Evolutionary conservation across 306 rosid species (phyloP).

Genomic region (Senna tora): DNA sequence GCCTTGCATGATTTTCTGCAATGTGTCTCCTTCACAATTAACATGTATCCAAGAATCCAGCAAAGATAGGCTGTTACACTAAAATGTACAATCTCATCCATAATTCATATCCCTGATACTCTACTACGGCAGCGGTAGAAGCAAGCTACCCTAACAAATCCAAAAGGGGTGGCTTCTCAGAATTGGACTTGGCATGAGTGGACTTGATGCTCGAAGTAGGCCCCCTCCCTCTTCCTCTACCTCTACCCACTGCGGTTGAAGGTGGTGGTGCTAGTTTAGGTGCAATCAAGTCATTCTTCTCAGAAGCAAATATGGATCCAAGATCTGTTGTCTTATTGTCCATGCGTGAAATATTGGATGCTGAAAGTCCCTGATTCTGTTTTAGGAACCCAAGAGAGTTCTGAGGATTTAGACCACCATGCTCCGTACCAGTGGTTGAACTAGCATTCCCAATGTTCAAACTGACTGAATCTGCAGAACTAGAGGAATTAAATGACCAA

Average conservation of each 20-base stretch:
- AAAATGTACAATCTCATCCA: conserved; percentile 45
- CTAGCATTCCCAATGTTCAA: conserved; percentile 58
- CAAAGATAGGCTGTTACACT: conserved; percentile 40
- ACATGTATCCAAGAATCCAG: conserved; percentile 47
- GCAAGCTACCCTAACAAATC: conserved; percentile 74
- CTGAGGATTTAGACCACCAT: conserved; percentile 49
- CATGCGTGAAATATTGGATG: conserved; percentile 46
- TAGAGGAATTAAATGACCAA: conserved; percentile 64
- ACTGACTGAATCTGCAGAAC: conserved; percentile 43
- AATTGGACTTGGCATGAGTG: conserved; percentile 55
- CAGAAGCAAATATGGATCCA: conserved; percentile 81
- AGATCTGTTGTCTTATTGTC: conserved; percentile 62
- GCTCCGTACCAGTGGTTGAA: conserved; percentile 44
- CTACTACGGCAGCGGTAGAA: conserved; percentile 12
- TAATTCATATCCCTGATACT: conserved; percentile 37
- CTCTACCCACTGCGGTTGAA: conserved; percentile 78
- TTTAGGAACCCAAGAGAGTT: conserved; percentile 65
- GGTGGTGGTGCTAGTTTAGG: conserved; percentile 96
- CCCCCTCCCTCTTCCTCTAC: conserved; percentile 76
- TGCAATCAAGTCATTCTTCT: conserved; percentile 68
- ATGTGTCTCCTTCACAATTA: conserved; percentile 40
- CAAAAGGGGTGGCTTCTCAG: conserved; percentile 79
- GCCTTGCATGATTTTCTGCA: conserved; percentile 38
- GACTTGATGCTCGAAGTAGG: conserved; percentile 49
- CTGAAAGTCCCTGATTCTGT: conserved; percentile 57